A percentile compares a stretch with the other conserved stretches of the same genome.
Conservation (phyloP, 306 rosid genomes). For the Hippophae gyantsensis region DNA sequence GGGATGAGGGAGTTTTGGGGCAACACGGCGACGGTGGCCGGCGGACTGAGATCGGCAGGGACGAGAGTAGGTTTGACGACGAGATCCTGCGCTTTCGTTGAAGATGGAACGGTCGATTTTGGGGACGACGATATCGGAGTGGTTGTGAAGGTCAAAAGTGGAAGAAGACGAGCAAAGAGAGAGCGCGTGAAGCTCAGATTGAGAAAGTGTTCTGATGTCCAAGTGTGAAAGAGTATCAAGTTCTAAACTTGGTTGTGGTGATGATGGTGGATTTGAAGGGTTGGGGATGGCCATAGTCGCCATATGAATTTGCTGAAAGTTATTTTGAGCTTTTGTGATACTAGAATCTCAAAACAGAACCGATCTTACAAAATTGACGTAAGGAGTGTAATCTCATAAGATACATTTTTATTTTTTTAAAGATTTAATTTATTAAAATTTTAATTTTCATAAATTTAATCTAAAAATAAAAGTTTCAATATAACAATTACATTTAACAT, state of each 20-base stretch:
- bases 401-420: no score
- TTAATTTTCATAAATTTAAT: no score
- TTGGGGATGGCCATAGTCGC: constrained; percentile 1
- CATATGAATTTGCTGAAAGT: neutral
- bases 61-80: constrained; percentile 69
- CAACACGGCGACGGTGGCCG: constrained; percentile 49
- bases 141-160: constrained; percentile 24
- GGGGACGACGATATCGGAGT: constrained; percentile 35
- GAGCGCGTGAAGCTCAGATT: constrained; percentile 57
- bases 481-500: no score
- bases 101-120: constrained; percentile 56
- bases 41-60: constrained; percentile 34
- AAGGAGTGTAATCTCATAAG: no score
- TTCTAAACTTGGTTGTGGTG: constrained; percentile 7
- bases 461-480: no score
- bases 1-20: constrained; percentile 28
- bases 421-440: no score
- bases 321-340: no score
- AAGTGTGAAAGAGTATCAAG: constrained; percentile 33
- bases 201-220: constrained; percentile 52
- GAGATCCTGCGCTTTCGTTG: constrained; percentile 76
- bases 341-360: no score
- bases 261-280: neutral
- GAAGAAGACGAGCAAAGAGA: constrained; percentile 47
- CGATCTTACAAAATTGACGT: no score